A percentile compares a stretch with the other conserved stretches of the same genome.
phyloP scores from a whole-genome alignment of 2,329 filamentous ascomycete species.

The Aspergillus neotritici region DNA sequence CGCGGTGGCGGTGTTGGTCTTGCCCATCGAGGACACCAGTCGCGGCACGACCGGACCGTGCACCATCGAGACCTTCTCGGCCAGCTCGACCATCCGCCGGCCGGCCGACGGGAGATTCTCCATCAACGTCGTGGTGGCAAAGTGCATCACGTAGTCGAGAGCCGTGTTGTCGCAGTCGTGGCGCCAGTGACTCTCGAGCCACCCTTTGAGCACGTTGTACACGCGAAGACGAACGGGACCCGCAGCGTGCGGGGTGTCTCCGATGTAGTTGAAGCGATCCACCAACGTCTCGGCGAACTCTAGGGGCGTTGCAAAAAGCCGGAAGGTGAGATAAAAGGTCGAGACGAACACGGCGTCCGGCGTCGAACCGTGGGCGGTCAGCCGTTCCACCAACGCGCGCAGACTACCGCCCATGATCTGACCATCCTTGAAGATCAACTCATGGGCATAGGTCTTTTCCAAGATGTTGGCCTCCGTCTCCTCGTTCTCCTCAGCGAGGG shows the following conservation, averaged over 20 bases:
- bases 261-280: constrained; percentile 87
- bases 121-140: constrained; percentile 68
- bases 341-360: constrained; percentile 89
- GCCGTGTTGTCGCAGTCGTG: constrained; percentile 73
- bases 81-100: constrained; percentile 71
- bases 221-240: constrained; percentile 80
- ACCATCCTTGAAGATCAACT: constrained; percentile 90
- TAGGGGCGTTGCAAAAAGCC: constrained; percentile 77
- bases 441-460: constrained; percentile 86
- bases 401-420: constrained; percentile 91
- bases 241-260: constrained; percentile 67
- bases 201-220: constrained; percentile 95
- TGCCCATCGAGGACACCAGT: constrained; percentile 78
- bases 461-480: constrained; percentile 79
- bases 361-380: constrained; percentile 88
- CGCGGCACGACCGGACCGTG: constrained; percentile 74
- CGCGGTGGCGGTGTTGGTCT: constrained; percentile 70
- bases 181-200: constrained; percentile 94
- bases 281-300: constrained; percentile 78
- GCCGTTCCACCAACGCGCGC: constrained; percentile 82
- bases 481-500: constrained; percentile 66
- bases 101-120: constrained; percentile 68
- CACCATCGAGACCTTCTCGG: constrained; percentile 68
- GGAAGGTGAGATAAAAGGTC: constrained; percentile 93
- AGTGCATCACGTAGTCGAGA: constrained; percentile 68